Evolutionary conservation across 228 moss, liverwort and hornwort genomes (phyloP).

Genomic region (Sphagnum fallax): DNA sequence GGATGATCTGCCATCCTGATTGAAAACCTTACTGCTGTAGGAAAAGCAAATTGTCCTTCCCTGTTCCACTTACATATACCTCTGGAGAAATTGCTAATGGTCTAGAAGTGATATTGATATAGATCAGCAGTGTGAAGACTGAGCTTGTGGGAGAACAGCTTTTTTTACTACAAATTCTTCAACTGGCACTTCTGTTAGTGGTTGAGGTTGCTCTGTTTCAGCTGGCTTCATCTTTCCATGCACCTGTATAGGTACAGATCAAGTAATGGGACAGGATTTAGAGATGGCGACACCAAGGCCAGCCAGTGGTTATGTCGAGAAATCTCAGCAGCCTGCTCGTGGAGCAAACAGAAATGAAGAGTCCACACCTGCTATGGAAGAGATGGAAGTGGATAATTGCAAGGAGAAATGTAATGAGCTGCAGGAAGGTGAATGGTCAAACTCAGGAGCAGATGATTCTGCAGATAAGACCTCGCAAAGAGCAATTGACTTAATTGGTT

Average conservation of each 20-base stretch:
- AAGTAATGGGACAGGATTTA: constrained; percentile 84
- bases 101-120: too few relatives aligned
- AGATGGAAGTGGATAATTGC: constrained; percentile 34
- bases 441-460: constrained; percentile 23
- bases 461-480: constrained; percentile 39
- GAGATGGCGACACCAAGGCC: constrained; percentile 81
- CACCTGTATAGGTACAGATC: constrained; percentile 27
- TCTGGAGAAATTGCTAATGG: too few relatives aligned
- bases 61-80: too few relatives aligned
- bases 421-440: constrained; percentile 12
- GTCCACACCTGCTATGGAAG: constrained; percentile 16
- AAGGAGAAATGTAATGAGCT: constrained; percentile 14
- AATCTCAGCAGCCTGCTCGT: constrained; percentile 6
- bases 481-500: constrained; percentile 79
- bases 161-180: too few relatives aligned
- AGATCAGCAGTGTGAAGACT: too few relatives aligned
- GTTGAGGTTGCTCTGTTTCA: too few relatives aligned
- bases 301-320: constrained; percentile 8
- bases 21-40: neutral
- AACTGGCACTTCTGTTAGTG: too few relatives aligned
- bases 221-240: neutral
- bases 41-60: neutral
- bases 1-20: neutral
- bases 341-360: constrained; percentile 1
- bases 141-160: too few relatives aligned